Evolutionary conservation across 2,329 filamentous ascomycete genomes (phyloP).

Genomic region (Leptographium wingfieldii): DNA sequence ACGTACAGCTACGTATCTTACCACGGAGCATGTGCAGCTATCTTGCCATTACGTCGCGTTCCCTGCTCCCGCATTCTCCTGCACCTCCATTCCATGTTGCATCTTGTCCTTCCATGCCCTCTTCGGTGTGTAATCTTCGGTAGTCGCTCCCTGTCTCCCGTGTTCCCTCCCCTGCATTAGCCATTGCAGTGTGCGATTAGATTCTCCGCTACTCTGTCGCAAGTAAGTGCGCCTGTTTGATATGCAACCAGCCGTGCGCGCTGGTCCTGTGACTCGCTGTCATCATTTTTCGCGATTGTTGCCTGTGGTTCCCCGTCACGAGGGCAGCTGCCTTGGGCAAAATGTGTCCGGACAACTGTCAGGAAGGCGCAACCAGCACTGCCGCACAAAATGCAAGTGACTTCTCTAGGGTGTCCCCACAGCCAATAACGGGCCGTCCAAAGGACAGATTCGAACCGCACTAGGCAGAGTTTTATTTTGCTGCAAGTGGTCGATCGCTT

Average conservation of each 20-base stretch:
- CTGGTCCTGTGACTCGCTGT: neutral
- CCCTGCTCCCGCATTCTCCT: neutral
- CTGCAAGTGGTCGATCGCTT: neutral
- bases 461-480: neutral
- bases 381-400: neutral
- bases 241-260: neutral
- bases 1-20: too few species aligned
- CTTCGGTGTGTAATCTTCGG: neutral
- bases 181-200: neutral
- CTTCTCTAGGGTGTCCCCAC: neutral
- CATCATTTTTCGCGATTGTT: neutral
- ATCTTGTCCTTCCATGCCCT: neutral
- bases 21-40: neutral
- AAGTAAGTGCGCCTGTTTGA: neutral
- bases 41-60: neutral
- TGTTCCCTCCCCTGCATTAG: conserved; percentile 1
- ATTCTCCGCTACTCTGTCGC: neutral
- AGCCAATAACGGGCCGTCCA: neutral
- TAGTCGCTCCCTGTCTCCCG: neutral
- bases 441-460: neutral
- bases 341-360: neutral
- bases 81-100: neutral
- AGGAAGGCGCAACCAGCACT: neutral
- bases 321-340: neutral
- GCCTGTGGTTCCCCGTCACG: neutral